Evolutionary conservation across 257 asterid species (phyloP).

Genomic region (Solanum chilense): DNA sequence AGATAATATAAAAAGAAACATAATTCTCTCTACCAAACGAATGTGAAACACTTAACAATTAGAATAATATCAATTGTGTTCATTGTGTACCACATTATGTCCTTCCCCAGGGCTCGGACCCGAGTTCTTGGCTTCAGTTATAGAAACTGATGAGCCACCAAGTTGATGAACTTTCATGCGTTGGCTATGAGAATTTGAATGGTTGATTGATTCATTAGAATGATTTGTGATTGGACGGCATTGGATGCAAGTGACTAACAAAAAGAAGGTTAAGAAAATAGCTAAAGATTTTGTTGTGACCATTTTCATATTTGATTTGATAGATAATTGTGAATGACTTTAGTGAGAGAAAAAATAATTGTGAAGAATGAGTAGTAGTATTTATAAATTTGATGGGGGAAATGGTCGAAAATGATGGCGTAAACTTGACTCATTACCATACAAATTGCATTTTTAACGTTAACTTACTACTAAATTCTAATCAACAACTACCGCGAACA

Average conservation of each 20-base stretch:
- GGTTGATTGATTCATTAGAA: not conserved
- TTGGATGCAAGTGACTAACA: not conserved
- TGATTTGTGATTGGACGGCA: not conserved
- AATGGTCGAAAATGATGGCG: not conserved
- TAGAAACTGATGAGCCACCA: not conserved
- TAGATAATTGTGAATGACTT: not conserved
- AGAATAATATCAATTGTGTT: not conserved
- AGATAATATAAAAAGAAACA: not conserved
- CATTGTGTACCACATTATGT: not conserved
- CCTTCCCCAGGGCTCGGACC: not conserved
- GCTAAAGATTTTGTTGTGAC: not conserved
- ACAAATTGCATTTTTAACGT: not conserved
- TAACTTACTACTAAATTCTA: not conserved
- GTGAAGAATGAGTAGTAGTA: not conserved
- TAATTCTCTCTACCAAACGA: not conserved
- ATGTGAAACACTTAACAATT: not conserved
- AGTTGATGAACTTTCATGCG: not conserved
- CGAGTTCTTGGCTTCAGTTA: not conserved
- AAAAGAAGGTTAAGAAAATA: not conserved
- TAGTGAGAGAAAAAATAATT: not conserved
- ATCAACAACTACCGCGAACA: not conserved
- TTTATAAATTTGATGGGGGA: not conserved
- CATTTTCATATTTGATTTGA: not conserved
- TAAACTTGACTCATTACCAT: not conserved
- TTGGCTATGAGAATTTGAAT: not conserved